These are phyloP conservation scores for Heliosperma pusillum DNA, from an alignment of 148 eudicot genomes.

Conservation along the genomic window DNA sequence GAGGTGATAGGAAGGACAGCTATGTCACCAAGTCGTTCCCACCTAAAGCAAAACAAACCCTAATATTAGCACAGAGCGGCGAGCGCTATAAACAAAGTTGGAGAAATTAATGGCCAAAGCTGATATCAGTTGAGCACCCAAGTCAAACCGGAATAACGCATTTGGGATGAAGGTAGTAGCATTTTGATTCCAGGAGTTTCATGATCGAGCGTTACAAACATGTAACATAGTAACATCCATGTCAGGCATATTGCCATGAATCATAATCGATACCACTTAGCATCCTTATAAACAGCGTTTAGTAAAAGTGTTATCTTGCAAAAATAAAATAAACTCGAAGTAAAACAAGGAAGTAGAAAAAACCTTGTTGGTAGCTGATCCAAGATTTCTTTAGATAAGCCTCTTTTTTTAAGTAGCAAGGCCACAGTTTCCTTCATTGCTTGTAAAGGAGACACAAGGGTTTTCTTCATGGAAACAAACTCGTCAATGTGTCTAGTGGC, in stretches of 20 bases:
- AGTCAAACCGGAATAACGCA: too few relatives aligned
- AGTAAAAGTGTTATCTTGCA: not conserved
- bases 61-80: not conserved
- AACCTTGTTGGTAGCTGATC: constrained; percentile 92
- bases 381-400: constrained; percentile 55
- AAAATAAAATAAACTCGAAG: not conserved
- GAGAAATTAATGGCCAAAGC: too few relatives aligned
- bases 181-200: too few relatives aligned
- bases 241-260: not conserved
- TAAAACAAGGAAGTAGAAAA: constrained; percentile 14
- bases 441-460: constrained; percentile 53
- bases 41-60: constrained; percentile 41
- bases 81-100: not conserved
- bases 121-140: too few relatives aligned
- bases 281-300: not conserved
- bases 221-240: not conserved
- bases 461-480: constrained; percentile 53
- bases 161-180: too few relatives aligned
- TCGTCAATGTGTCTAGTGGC: constrained; percentile 56
- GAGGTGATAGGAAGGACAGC: constrained; percentile 75
- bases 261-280: not conserved
- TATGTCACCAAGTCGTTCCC: constrained; percentile 94
- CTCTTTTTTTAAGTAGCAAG: constrained; percentile 45
- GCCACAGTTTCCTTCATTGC: constrained; percentile 67
- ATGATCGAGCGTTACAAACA: not conserved